Evolutionary conservation across 345 rosid genomes (phyloP).

Genomic region (Heritiera littoralis): DNA sequence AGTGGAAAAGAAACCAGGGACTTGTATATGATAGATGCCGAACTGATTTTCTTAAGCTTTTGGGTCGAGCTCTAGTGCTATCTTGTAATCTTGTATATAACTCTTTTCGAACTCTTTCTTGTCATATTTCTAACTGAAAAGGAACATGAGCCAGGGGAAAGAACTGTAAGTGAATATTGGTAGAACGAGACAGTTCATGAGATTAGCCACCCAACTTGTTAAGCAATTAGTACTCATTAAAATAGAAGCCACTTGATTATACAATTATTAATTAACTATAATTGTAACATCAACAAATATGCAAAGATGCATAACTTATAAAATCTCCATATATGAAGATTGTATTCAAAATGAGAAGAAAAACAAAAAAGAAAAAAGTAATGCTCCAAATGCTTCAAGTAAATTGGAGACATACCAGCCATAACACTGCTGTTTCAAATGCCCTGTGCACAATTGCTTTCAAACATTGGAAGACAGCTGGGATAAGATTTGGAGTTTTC

Average conservation of each 20-base stretch:
- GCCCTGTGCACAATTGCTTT: constrained; percentile 89
- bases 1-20: background rate
- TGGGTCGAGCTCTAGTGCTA: background rate
- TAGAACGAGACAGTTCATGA: background rate
- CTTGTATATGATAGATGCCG: background rate
- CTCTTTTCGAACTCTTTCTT: background rate
- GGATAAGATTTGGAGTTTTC: constrained; percentile 87
- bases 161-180: background rate
- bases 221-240: background rate
- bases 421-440: constrained; percentile 82
- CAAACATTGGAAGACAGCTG: constrained; percentile 91
- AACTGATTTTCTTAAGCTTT: background rate
- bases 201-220: background rate
- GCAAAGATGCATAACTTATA: background rate
- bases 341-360: background rate
- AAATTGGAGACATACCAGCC: constrained; percentile 70
- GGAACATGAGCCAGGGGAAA: background rate
- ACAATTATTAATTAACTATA: constrained; percentile 8
- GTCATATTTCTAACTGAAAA: background rate
- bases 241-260: background rate
- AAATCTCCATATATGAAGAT: background rate
- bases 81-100: no score
- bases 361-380: constrained; percentile 2
- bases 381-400: constrained; percentile 1
- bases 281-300: background rate